Conservation (phyloP, 2,329 filamentous ascomycete genomes). For the Fusarium dimerum region DNA sequence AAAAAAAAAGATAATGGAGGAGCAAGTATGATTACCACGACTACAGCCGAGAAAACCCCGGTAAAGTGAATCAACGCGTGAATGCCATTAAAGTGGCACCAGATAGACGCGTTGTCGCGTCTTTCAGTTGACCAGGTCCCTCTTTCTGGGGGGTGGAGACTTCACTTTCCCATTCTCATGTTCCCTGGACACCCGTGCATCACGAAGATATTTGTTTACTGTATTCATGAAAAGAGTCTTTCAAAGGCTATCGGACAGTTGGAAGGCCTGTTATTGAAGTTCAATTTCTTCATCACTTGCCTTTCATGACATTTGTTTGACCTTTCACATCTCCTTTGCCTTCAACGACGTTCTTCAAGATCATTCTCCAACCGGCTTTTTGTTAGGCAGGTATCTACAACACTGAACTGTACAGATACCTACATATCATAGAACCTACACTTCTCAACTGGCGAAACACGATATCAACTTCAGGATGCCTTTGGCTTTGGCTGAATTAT, state of each 20-base stretch:
- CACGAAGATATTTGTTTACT: background rate
- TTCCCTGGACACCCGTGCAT: conserved; percentile 19
- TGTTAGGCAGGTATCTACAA: background rate
- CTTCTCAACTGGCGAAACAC: conserved; percentile 3
- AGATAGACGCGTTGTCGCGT: conserved; percentile 37
- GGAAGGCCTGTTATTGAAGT: background rate
- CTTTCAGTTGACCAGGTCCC: conserved; percentile 10
- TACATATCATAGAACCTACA: background rate
- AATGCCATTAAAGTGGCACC: conserved; percentile 25
- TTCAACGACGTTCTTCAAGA: background rate
- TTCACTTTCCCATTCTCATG: conserved; percentile 16
- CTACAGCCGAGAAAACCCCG: background rate
- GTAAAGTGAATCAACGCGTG: conserved; percentile 22
- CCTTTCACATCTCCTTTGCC: background rate
- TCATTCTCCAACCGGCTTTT: background rate
- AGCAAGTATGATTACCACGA: too few species aligned
- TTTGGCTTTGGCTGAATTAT: conserved; percentile 49
- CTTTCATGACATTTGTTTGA: background rate
- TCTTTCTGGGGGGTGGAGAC: conserved; percentile 11
- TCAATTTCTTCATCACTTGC: background rate
- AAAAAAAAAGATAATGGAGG: too few species aligned
- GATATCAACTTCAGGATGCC: conserved; percentile 41
- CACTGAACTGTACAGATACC: background rate
- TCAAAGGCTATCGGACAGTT: too few species aligned
- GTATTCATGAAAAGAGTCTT: background rate